Evolutionary conservation across 2,329 filamentous ascomycete species (phyloP), one percentile per base, ranked within the genome.

Genomic region (Diplodia seriata): DNA sequence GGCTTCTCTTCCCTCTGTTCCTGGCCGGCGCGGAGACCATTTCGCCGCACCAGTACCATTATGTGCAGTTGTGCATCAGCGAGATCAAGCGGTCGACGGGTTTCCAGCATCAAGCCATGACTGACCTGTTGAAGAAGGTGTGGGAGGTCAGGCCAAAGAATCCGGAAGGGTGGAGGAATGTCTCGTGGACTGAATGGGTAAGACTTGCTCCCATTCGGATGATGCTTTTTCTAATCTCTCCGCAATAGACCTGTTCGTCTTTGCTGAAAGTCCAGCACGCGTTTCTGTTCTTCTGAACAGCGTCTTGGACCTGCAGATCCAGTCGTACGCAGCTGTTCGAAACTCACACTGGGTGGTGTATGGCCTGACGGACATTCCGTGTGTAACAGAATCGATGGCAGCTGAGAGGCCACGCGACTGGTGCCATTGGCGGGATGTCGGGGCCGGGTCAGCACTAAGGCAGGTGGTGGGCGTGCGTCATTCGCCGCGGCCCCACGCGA

Each of bases 101-200:
- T 0, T 63, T 70, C 62, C 68, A 61, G 33, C 69, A 70, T 38
- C 62, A 67, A 18, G 68, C 69, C 6, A 54, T 71, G 36, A 68
- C 49, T 4, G 62, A 68, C 29, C 56, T 71, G 3, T 40, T 71
- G 14, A 38, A 68, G 2, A 69, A 67, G 51, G 70, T 68, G 4
- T 71, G 70, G 70, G 65, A 67, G 26, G 69, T 67, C 14, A 61
- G 69, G 23, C 56, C 7, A 6, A 61, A 54, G 23, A 61, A 47
- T 6, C 7, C 33, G 4, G 7, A 47, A 8, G 33, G 49, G 3
- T 20, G 33, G 50, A 49, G 36, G 8, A 70, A 70, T 29, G 67
- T 71, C 11, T 68, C 70, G n/a, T 71, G 70, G 70, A 68, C 68
- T 14, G 51, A 71, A 56, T 70, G 68, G 59, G 70, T 71, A 57